Percentiles rank a stretch among this genome's conserved stretches.
phyloP scores from a whole-genome alignment of 345 rosid species.

The Gossypium rotundifolium region DNA sequence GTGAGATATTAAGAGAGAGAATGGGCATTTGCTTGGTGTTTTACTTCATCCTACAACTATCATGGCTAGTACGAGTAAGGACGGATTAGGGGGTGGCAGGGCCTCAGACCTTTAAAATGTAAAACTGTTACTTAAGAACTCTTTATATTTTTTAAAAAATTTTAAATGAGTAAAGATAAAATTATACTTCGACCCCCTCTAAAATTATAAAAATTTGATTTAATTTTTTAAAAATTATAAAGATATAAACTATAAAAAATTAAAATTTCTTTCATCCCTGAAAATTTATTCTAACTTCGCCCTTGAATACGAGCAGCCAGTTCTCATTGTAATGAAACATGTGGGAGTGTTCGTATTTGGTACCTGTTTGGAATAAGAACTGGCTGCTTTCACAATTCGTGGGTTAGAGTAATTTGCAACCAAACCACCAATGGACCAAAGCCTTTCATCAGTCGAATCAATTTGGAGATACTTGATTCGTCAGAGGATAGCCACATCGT shows the following conservation, averaged over 20 bases:
- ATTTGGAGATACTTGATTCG: background rate
- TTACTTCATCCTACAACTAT: background rate
- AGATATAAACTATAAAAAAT: too few relatives aligned
- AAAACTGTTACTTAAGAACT: too few relatives aligned
- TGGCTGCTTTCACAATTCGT: background rate
- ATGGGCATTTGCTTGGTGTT: background rate
- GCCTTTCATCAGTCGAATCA: background rate
- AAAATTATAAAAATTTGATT: too few relatives aligned
- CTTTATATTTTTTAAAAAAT: too few relatives aligned
- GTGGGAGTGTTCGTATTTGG: background rate
- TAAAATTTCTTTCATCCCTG: too few relatives aligned
- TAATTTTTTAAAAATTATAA: too few relatives aligned
- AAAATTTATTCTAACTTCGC: too few relatives aligned
- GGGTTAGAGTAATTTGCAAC: too few relatives aligned
- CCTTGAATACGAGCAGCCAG: background rate
- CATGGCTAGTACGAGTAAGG: background rate
- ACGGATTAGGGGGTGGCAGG: too few relatives aligned
- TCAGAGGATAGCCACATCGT: background rate
- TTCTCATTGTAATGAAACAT: background rate
- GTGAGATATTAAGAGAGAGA: background rate
- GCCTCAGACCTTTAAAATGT: too few relatives aligned
- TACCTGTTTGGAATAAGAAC: background rate
- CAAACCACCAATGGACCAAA: background rate
- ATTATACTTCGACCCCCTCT: too few relatives aligned
- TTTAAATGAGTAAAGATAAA: too few relatives aligned